A percentile compares a stretch with the other conserved stretches of the same genome.
Evolutionary conservation across 345 rosid genomes (phyloP).

Genomic region (Noccaea caerulescens): DNA sequence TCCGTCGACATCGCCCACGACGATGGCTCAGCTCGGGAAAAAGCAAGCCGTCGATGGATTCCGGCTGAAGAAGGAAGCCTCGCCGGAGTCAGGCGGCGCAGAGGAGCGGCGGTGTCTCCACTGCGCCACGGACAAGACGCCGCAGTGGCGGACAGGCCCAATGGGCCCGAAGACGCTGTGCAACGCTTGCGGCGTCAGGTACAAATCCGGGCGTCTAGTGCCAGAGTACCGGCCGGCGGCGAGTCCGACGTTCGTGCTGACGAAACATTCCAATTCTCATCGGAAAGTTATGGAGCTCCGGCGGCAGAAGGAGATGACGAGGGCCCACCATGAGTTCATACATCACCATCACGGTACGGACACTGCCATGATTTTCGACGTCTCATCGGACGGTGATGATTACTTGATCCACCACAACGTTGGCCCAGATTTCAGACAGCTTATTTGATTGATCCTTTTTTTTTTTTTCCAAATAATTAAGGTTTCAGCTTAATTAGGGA

Average conservation of each 20-base stretch:
- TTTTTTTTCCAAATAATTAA: conserved; percentile 40
- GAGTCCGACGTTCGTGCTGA: conserved; percentile 45
- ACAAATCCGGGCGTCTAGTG: conserved; percentile 46
- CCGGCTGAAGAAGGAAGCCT: conserved; percentile 47
- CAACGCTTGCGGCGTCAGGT: conserved; percentile 71
- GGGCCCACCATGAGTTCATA: conserved; percentile 54
- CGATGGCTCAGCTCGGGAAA: conserved; percentile 16
- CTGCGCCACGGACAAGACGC: conserved; percentile 46
- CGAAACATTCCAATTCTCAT: conserved; percentile 46
- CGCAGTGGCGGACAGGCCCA: conserved; percentile 49
- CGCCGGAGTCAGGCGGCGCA: conserved; percentile 37
- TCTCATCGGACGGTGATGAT: conserved; percentile 73
- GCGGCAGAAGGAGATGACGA: conserved; percentile 47
- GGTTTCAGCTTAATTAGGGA: conserved; percentile 31
- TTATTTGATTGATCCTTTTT: conserved; percentile 50
- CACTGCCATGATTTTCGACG: conserved; percentile 58
- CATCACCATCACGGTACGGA: conserved; percentile 57
- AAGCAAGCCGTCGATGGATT: conserved; percentile 26
- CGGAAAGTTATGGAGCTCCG: conserved; percentile 50
- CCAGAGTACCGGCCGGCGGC: conserved; percentile 48
- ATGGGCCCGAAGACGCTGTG: conserved; percentile 61
- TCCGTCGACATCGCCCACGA: conserved; percentile 41
- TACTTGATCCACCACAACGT: conserved; percentile 84
- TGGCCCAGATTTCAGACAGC: conserved; percentile 85
- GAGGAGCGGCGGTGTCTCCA: conserved; percentile 47